These are phyloP conservation scores for Fusarium sp. DNA, from an alignment of 2,329 filamentous ascomycete species.

Conservation along the genomic window DNA sequence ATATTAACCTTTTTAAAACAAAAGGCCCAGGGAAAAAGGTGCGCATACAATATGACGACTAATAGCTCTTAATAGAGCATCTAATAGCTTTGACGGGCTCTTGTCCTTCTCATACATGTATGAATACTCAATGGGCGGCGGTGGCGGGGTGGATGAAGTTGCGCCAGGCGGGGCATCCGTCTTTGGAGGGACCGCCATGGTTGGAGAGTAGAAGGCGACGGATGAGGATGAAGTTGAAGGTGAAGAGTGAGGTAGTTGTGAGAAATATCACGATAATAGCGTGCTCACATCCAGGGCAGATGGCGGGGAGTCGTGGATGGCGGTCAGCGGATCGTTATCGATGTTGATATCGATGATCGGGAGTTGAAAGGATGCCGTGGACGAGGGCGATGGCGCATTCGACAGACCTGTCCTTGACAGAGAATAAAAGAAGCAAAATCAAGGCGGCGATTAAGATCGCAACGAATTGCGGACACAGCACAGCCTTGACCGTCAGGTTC, in stretches of 20 bases:
- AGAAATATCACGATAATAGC: constrained; percentile 12
- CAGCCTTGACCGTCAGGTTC: constrained; percentile 29
- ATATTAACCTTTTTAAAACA: background rate
- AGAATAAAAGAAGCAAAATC: background rate
- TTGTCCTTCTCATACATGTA: constrained; percentile 78
- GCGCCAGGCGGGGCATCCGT: constrained; percentile 43
- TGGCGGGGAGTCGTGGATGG: constrained; percentile 37
- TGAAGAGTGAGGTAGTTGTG: constrained; percentile 8
- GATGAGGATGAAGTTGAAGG: constrained; percentile 1
- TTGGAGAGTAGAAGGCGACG: constrained; percentile 6
- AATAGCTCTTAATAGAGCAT: constrained; percentile 77
- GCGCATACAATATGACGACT: constrained; percentile 76
- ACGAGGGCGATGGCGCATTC: constrained; percentile 38
- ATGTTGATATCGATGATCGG: constrained; percentile 27
- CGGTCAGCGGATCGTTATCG: constrained; percentile 39
- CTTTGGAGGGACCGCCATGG: constrained; percentile 48
- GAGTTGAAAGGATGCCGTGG: constrained; percentile 20
- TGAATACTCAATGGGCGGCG: constrained; percentile 64
- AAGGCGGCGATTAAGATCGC: constrained; percentile 15
- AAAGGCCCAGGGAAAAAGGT: background rate
- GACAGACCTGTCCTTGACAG: background rate
- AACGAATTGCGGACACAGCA: constrained; percentile 10
- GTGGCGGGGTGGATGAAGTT: constrained; percentile 43
- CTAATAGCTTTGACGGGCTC: constrained; percentile 74
- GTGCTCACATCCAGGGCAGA: constrained; percentile 42